Evolutionary conservation across 2,329 filamentous ascomycete species (phyloP), one percentile per base, ranked within the genome.

Genomic region (Dactylellina leptospora): DNA sequence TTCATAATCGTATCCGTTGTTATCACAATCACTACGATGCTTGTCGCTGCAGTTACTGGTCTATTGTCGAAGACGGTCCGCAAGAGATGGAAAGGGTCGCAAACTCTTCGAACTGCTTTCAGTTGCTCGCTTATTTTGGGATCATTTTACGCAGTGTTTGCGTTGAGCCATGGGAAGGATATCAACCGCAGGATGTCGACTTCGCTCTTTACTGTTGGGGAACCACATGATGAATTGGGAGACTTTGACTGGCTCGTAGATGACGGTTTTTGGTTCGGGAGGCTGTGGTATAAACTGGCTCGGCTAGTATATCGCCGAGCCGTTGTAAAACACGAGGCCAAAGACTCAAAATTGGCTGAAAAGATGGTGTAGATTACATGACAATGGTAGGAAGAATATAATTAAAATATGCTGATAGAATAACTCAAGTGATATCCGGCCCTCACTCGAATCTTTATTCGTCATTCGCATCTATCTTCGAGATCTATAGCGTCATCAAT

Each of bases 161-260:
- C 59, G 3, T 36, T 60, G 4, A 42, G 47, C 0, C 68, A 72
- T 20, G 22, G 23, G n/a, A 64, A 64, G 13, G 20, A 44, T 20
- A 50, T 54, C 2, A 72, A 72, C 38, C 27, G 59, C 23, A 50
- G 68, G 25, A 64, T 72, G 53, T 59, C 59, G 1, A 28, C 48
- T 13, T 72, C 68, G 1, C 36, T 72, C 18, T 63, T 63, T 18
- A 58, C 50, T 8, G 47, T 72, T 18, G 68, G 68, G 13, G 68
- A 64, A 9, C 18, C 48, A 3, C 50, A 51, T 8, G 36, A 51
- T 20, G 53, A 64, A 8, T 18, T 59, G 1, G 68, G 68, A 8
- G 68, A 72, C 13, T 72, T 72, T 28, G 59, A 58, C 4, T 72
- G 68, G 68, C 68, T 72, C 1, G 51, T 63, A 4, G 59, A 59